A percentile compares a stretch with the other conserved stretches of the same genome.
phyloP scores from a whole-genome alignment of 345 rosid species.

The Heritiera littoralis region DNA sequence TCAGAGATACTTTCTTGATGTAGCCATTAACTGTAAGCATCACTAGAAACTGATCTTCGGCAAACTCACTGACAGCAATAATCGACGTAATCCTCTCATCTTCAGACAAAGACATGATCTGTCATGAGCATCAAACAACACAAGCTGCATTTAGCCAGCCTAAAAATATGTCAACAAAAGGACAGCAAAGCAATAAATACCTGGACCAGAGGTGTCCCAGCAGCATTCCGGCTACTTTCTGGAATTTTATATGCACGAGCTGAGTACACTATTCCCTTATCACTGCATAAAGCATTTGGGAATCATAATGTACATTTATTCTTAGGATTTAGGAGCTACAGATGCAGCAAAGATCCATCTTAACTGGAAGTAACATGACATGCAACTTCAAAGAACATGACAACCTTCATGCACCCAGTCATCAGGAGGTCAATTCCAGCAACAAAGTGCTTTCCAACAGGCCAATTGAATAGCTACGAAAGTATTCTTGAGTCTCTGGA shows the following conservation, averaged over 20 bases:
- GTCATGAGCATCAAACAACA: slow-evolving; percentile 32
- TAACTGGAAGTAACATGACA: not conserved
- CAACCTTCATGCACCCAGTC: not conserved
- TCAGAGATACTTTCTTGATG: slow-evolving; percentile 94
- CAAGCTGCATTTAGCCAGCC: slow-evolving; percentile 20
- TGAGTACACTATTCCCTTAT: slow-evolving; percentile 87
- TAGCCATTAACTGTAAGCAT: slow-evolving; percentile 96
- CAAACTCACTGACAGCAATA: slow-evolving; percentile 83
- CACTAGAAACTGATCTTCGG: slow-evolving; percentile 73
- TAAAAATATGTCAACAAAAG: not conserved
- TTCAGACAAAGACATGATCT: slow-evolving; percentile 83
- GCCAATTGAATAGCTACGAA: not conserved
- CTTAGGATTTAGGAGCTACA: slow-evolving; percentile 8
- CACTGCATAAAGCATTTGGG: slow-evolving; percentile 49
- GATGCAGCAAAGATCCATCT: not conserved
- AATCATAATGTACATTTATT: not conserved
- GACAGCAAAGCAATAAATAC: slow-evolving; percentile 38
- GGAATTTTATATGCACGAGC: slow-evolving; percentile 95
- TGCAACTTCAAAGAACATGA: slow-evolving; percentile 1
- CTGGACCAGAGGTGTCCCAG: slow-evolving; percentile 93
- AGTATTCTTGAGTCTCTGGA: not conserved
- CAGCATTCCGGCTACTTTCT: slow-evolving; percentile 84
- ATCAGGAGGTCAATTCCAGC: not conserved
- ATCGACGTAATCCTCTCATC: slow-evolving; percentile 98
- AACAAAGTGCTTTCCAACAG: not conserved